Base-by-base conservation (phyloP, 192 early-diverging fungal species). In the Linnemannia schmuckeri region DNA sequence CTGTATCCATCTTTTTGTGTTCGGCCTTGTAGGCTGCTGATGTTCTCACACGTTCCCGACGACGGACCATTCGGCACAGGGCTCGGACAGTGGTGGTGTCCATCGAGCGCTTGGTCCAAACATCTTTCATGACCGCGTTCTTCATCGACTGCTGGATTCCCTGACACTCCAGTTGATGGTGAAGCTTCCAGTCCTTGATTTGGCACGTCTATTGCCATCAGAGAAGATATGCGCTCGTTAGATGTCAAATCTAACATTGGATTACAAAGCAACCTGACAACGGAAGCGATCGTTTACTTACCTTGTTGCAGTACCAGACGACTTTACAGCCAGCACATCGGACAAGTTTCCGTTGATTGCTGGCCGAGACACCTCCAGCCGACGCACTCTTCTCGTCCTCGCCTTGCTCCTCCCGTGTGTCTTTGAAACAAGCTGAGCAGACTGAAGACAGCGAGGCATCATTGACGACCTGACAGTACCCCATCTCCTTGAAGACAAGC, bases 261-360 rank as follows among this genome's bases (percentile, higher is more conserved):
- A 33, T 0, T 18, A 35, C 41, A 18, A 47, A 7, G 4, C 24
- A 37, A 9, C 37, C 6, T 44, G 37, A 27, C 24, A 41, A 3
- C 33, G 24, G 44, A 42, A 47, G 49, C 13, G 44, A 0, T 1
- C 46, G 12, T 72, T 24, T 40, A 27, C 70, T 35, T 77, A 70
- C 84, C 79, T 81, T 86, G 35, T 86, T 86, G 71, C 84, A 86
- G 12, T 86, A 86, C 84, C 84, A 86, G 13, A 81, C 79, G 6
- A 86, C 63, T 35, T 81, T 80, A 22, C 84, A 86, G 4, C 79
- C 84, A 6, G 84, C 74, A 71, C 84, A 86, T 9, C 84, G 78
- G 9, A 86, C 84, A 30, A 86, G 76, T 33, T 81, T 79, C 47
- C 75, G n/a, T 63, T 80, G 84, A 27, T 70, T 75, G 13, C 42